phyloP scores from a whole-genome alignment of 129 eudicot species.

The Dittrichia graveolens region DNA sequence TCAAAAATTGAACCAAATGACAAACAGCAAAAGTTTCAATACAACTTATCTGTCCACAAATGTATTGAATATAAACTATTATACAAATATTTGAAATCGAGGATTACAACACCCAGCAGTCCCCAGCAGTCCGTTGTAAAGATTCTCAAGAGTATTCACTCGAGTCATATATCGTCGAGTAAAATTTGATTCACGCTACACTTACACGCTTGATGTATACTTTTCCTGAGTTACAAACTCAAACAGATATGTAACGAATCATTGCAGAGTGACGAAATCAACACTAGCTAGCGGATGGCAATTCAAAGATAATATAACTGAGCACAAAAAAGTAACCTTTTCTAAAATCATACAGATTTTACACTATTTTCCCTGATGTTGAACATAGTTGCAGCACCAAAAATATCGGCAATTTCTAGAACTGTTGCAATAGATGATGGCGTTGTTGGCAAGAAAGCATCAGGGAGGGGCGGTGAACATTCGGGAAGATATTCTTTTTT shows the following conservation, averaged over 20 bases:
- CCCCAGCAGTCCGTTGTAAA: too few relatives aligned
- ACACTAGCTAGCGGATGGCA: too few relatives aligned
- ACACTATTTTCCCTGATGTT: conserved; percentile 40
- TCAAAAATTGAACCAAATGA: too few relatives aligned
- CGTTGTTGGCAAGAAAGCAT: conserved; percentile 49
- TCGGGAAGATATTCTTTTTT: conserved; percentile 66
- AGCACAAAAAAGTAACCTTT: not conserved
- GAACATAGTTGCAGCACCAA: conserved; percentile 63
- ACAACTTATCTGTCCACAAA: too few relatives aligned
- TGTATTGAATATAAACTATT: too few relatives aligned
- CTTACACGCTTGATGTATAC: too few relatives aligned
- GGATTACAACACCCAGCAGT: too few relatives aligned
- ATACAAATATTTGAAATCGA: too few relatives aligned
- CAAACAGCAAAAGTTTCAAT: too few relatives aligned
- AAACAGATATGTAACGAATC: not conserved
- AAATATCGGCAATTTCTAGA: conserved; percentile 51
- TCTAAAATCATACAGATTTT: not conserved
- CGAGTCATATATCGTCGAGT: not conserved
- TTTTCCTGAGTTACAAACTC: too few relatives aligned
- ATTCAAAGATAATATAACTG: not conserved
- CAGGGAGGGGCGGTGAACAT: conserved; percentile 73
- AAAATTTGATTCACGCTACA: not conserved
- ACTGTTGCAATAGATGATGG: conserved; percentile 47
- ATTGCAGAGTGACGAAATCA: not conserved
- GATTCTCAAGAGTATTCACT: too few relatives aligned